Conservation (phyloP, 345 rosid species). For the Erodium maritimum region DNA sequence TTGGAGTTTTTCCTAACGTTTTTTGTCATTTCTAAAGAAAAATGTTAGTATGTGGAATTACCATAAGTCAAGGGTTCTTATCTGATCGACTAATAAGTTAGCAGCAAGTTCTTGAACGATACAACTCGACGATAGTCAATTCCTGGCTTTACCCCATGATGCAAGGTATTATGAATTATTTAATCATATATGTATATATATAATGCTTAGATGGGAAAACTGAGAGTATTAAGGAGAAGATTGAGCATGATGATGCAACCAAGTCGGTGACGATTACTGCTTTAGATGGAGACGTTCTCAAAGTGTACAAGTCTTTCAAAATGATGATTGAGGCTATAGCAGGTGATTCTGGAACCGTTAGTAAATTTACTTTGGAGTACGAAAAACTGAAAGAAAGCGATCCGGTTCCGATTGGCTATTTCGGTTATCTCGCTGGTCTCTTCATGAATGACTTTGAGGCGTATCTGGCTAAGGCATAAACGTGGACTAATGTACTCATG, state of each 20-base stretch:
- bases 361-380: conserved; percentile 12
- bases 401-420: conserved; percentile 12
- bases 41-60: too few species aligned
- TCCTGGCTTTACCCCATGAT: conserved; percentile 11
- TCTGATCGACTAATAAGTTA: too few species aligned
- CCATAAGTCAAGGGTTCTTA: too few species aligned
- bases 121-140: too few species aligned
- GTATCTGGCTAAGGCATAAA: too few species aligned
- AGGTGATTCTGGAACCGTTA: conserved; percentile 4
- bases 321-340: conserved; percentile 4
- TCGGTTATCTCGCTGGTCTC: conserved; percentile 8
- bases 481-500: too few species aligned
- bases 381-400: conserved; percentile 16
- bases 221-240: conserved; percentile 16
- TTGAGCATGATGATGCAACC: conserved; percentile 14
- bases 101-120: too few species aligned
- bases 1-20: too few species aligned
- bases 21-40: too few species aligned
- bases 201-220: conserved; percentile 15
- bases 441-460: too few species aligned
- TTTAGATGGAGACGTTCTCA: conserved; percentile 22
- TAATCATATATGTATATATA: neutral
- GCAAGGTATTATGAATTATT: too few species aligned
- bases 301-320: conserved; percentile 16
- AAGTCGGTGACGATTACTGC: conserved; percentile 11